A percentile compares a stretch with the other conserved stretches of the same genome.
These are phyloP conservation scores for Psidium friedrichsthalianum DNA, from an alignment of 345 rosid genomes.

Conservation along the genomic window DNA sequence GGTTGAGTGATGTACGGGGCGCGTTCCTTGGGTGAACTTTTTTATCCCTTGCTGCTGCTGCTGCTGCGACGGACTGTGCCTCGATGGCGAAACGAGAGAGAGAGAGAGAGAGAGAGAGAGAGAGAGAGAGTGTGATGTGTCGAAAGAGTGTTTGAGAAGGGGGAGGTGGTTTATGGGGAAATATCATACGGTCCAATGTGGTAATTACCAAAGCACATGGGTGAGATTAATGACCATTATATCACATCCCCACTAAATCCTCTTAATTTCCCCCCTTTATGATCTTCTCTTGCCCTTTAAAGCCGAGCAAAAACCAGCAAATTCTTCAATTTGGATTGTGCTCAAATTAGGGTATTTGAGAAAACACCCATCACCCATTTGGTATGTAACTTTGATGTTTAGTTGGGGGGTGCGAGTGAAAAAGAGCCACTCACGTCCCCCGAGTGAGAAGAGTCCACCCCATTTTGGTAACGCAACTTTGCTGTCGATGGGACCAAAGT, in stretches of 20 bases:
- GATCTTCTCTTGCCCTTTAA: no score
- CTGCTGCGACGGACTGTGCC: neutral
- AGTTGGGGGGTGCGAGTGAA: no score
- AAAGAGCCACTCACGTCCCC: no score
- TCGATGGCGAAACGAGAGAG: neutral
- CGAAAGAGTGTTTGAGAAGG: neutral
- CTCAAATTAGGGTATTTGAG: no score
- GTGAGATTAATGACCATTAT: neutral
- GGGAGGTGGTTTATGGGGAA: neutral
- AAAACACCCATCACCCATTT: no score
- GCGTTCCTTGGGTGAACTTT: conserved; percentile 1
- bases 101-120: neutral
- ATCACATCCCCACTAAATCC: neutral
- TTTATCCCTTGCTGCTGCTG: neutral
- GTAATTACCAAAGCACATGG: neutral
- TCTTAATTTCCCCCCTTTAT: neutral
- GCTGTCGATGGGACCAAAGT: no score
- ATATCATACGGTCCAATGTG: neutral
- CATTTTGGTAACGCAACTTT: no score
- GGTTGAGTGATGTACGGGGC: conserved; percentile 23
- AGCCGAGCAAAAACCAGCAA: neutral
- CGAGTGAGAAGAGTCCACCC: no score
- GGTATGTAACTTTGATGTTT: no score
- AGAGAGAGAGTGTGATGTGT: neutral
- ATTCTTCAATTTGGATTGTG: neutral